phyloP scores from a whole-genome alignment of 164 flowering plant species.

The Chimonanthus praecox region DNA sequence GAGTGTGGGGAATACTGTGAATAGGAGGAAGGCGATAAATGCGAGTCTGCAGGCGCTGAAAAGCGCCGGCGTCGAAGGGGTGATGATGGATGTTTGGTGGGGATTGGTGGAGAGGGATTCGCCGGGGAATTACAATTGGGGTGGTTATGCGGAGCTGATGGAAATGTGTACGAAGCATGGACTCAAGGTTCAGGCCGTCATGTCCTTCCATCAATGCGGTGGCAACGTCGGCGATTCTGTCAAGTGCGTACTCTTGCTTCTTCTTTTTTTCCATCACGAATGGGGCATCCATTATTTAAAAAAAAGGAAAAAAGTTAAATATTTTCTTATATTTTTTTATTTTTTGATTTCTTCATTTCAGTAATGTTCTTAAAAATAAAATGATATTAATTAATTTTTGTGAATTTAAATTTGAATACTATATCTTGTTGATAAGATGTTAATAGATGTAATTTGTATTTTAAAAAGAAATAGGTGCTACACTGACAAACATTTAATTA shows the following conservation, averaged over 20 bases:
- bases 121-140: constrained; percentile 84
- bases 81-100: constrained; percentile 99
- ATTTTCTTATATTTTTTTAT: too few relatives aligned
- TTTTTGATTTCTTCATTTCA: too few relatives aligned
- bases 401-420: too few relatives aligned
- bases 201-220: constrained; percentile 96
- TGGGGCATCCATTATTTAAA: neutral
- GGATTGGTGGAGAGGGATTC: constrained; percentile 84
- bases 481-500: too few relatives aligned
- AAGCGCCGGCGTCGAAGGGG: constrained; percentile 93
- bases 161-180: constrained; percentile 88
- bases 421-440: too few relatives aligned
- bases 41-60: constrained; percentile 80
- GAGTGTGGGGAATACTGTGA: constrained; percentile 56
- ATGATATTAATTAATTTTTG: too few relatives aligned
- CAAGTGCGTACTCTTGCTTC: constrained; percentile 43
- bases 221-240: constrained; percentile 97
- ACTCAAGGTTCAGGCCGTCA: constrained; percentile 92
- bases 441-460: too few relatives aligned
- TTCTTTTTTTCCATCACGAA: neutral
- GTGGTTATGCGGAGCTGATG: constrained; percentile 74
- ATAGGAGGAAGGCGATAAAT: constrained; percentile 78
- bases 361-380: too few relatives aligned
- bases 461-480: too few relatives aligned
- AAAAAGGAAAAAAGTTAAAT: neutral